Evolutionary conservation across 768 basidiomycete genomes (phyloP).

Genomic region (Tephrocybe sp.): DNA sequence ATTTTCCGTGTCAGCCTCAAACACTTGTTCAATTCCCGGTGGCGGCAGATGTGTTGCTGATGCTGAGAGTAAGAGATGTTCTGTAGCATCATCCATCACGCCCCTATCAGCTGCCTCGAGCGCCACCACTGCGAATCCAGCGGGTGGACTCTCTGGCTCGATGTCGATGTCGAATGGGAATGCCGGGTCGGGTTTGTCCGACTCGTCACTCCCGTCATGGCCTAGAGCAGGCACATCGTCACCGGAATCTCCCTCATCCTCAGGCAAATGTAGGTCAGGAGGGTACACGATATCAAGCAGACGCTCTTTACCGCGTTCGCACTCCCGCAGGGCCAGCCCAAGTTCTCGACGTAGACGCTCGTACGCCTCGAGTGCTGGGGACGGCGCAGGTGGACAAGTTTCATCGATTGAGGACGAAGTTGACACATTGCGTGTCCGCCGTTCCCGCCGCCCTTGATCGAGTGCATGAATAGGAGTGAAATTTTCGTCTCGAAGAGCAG

Average conservation of each 20-base stretch:
- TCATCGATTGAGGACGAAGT: slow-evolving; percentile 20
- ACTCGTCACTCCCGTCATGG: slow-evolving; percentile 53
- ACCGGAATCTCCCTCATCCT: slow-evolving; percentile 36
- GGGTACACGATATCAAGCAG: slow-evolving; percentile 59
- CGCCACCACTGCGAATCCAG: slow-evolving; percentile 21
- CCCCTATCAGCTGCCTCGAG: slow-evolving; percentile 26
- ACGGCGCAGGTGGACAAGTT: slow-evolving; percentile 35
- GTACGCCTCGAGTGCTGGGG: slow-evolving; percentile 64
- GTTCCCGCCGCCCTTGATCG: slow-evolving; percentile 8
- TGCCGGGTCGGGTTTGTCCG: slow-evolving; percentile 46
- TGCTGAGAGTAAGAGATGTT: slow-evolving; percentile 51
- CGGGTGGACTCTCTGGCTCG: slow-evolving; percentile 10
- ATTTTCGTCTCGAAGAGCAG: slow-evolving; percentile 49
- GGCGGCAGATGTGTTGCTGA: slow-evolving; percentile 56
- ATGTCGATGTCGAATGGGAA: slow-evolving; percentile 33
- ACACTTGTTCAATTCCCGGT: slow-evolving; percentile 79
- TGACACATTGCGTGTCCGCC: slow-evolving; percentile 16
- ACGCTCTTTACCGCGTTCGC: slow-evolving; percentile 72
- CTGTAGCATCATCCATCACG: slow-evolving; percentile 50
- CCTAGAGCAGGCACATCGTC: slow-evolving; percentile 52
- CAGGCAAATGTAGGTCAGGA: slow-evolving; percentile 31
- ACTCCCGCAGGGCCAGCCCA: slow-evolving; percentile 75
- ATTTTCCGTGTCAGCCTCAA: slow-evolving; percentile 59
- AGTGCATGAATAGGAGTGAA: slow-evolving; percentile 17
- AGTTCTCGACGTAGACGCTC: slow-evolving; percentile 74